Percentiles rank a stretch among this genome's conserved stretches.
Conservation (phyloP, 2,329 filamentous ascomycete species). For the Aspergillus eucalypticola region DNA sequence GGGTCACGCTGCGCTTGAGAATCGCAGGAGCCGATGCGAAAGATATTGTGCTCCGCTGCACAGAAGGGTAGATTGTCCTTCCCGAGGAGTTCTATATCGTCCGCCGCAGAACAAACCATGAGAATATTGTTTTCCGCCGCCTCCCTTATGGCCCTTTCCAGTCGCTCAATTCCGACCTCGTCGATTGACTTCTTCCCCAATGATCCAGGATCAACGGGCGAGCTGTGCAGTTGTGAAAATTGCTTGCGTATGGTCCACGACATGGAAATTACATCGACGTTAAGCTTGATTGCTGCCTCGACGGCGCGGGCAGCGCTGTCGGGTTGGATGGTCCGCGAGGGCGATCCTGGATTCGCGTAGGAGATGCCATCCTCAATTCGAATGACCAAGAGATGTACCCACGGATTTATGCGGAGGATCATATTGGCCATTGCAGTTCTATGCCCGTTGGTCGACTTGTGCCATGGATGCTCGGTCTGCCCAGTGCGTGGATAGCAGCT, state of each 20-base stretch:
- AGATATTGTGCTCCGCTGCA: neutral
- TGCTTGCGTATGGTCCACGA: constrained; percentile 5
- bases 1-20: constrained; percentile 2
- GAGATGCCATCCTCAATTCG: constrained; percentile 3
- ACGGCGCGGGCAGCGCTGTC: constrained; percentile 6
- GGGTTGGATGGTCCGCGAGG: constrained; percentile 6
- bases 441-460: constrained; percentile 2
- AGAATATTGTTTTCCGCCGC: neutral
- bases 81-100: neutral
- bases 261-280: constrained; percentile 6
- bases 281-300: constrained; percentile 1
- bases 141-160: neutral
- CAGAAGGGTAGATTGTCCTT: neutral
- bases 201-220: neutral
- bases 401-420: constrained; percentile 6
- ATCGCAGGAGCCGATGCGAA: neutral
- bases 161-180: neutral
- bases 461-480: constrained; percentile 1
- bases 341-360: neutral
- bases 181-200: neutral
- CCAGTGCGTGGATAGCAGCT: constrained; percentile 2
- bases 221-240: neutral
- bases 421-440: constrained; percentile 11
- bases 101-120: constrained; percentile 3
- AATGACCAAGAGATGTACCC: constrained; percentile 2